phyloP scores from a whole-genome alignment of 169 alveolate species.

The Ichthyophthirius multifiliis region DNA sequence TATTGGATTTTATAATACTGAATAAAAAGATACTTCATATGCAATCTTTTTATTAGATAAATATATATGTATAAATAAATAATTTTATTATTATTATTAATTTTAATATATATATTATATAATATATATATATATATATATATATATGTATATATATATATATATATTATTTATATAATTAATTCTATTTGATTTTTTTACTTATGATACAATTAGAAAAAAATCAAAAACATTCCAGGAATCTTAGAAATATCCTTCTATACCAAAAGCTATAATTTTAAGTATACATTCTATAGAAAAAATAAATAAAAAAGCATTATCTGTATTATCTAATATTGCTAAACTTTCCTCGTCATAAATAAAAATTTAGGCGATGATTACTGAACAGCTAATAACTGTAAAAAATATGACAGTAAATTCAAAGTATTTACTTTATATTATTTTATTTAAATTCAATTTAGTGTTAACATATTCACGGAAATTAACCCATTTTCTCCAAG shows the following conservation, averaged over 20 bases:
- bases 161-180: too few species aligned
- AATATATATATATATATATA: neutral
- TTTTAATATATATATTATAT: neutral
- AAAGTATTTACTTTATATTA: neutral
- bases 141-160: too few species aligned
- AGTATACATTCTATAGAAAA: neutral
- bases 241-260: slow-evolving; percentile 1
- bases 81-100: too few species aligned
- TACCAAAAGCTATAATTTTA: slow-evolving; percentile 20
- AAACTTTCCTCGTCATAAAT: neutral
- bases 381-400: too few species aligned
- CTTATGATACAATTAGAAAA: neutral
- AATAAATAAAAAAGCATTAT: slow-evolving; percentile 9
- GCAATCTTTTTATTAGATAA: neutral
- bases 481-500: neutral
- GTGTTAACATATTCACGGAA: neutral
- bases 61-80: too few species aligned
- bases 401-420: too few species aligned
- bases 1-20: neutral
- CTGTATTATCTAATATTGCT: neutral
- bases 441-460: neutral
- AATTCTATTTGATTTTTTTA: too few species aligned
- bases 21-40: slow-evolving; percentile 7
- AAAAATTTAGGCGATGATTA: too few species aligned
- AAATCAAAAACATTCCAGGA: slow-evolving; percentile 26